Base-by-base conservation (phyloP, 202 grass and related monocot genomes). In the Saccharum hybrid region DNA sequence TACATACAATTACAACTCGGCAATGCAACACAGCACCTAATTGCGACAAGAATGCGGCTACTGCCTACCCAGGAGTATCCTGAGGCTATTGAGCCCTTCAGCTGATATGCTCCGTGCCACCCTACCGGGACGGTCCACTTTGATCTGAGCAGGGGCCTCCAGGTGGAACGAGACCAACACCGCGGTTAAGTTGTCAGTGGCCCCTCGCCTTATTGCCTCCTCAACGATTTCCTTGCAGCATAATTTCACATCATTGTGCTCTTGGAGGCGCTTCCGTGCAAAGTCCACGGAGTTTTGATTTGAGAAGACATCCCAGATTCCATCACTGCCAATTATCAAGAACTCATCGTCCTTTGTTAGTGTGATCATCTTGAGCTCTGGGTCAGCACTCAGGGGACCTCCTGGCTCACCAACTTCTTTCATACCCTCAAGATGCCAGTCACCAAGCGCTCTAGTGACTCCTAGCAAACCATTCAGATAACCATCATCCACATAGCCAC, bases 371-470 rank as follows among this genome's bases (percentile, higher is more conserved):
- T 92, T 96, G 49, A 99, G 85, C 86, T 99, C 96, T 2, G 96
- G 96, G 76, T 99, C 96, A n/a, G 96, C 93, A 65, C 75, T 99
- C 22, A 99, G 63, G 3, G 91, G 96, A 19, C 80, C 88, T 59
- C 84, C 88, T 46, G 43, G 63, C 16, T 56, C 34, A 0, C 56
- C 71, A 9, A 10, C n/a, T 80, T 87, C 86, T 75, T 99, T 99
- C 96, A 96, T 84, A 8, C 96, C 93, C 48, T 96, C 96, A 4
- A 99, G 83, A 80, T 96, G 91, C 93, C 96, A 99, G 72, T 99
- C 89, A 23, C 96, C 96, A 2, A 99, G 87, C 4, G 96, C 91
- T 77, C 93, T 85, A 67, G 93, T 94, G 39, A 99, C 89, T 37
- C 76, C 87, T 46, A 99, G 78, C 61, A 88, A 68, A 38, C 93